Base-by-base conservation (phyloP, 1,139 yeast species). In the Taiozyma sp. region DNA sequence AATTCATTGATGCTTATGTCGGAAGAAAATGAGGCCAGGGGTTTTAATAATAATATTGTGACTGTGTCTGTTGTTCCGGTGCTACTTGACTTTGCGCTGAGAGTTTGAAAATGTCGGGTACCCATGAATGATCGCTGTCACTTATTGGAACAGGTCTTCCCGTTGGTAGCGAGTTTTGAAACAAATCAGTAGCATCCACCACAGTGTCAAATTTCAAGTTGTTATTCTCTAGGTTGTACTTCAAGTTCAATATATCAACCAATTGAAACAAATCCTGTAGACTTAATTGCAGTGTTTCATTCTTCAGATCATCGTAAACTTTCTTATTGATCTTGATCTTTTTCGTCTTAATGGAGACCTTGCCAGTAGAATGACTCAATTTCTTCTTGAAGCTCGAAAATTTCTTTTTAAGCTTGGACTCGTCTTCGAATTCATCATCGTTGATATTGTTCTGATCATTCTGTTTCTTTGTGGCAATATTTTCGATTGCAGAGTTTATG, bases 1-100 rank as follows among this genome's bases (percentile, higher is more conserved):
- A 60, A 45, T 73, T 73, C 53, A 60, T 71, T n/a, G 47, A 59
- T 11, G 65, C 62, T n/a, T 66, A 56, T 48, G 48, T 47, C 16
- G 56, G 55, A 43, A 46, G 47, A 46, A 44, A 42, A 42, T 53
- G 14, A 30, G 6, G 9, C 2, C 19, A 4, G 32, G 2, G 11
- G 26, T 7, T 4, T 48, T 43, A 55, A 40, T 53, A 55, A 21
- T 55, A 55, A 21, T 55, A 51, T 24, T 53, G 51, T 10, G 43
- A 47, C 32, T 41, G 44, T 10, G 39, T n/a, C 26, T 40, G 43
- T 19, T 35, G n/a, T 40, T 22, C 30, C 22, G 13, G 21, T 32
- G 11, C 29, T 8, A 26, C 14, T 30, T 19, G 42, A 19, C 30
- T 42, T 37, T 39, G 29, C 21, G 34, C 13, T 32, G 35, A 32